Percentiles rank a stretch among this genome's conserved stretches.
Conservation (phyloP, 345 rosid genomes). For the Conringia planisiliqua region DNA sequence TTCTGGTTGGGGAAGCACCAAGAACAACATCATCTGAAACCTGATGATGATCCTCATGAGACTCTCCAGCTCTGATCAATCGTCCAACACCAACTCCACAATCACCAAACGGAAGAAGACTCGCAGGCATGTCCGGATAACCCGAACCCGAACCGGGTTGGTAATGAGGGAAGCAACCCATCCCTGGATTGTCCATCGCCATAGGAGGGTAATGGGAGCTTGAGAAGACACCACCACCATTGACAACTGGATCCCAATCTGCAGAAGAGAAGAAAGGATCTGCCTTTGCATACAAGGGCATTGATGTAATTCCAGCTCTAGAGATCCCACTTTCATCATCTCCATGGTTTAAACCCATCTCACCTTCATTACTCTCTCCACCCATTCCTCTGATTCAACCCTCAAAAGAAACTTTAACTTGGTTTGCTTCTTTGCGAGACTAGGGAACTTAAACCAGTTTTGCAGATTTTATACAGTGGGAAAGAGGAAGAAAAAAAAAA, state of each 20-base stretch:
- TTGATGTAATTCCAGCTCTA: constrained; percentile 39
- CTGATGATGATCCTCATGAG: constrained; percentile 47
- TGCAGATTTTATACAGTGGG: constrained; percentile 65
- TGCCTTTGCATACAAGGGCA: constrained; percentile 40
- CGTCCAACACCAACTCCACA: constrained; percentile 35
- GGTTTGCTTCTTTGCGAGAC: constrained; percentile 63
- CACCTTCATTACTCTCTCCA: constrained; percentile 50
- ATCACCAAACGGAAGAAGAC: constrained; percentile 57
- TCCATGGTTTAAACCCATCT: constrained; percentile 48
- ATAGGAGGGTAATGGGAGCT: constrained; percentile 49
- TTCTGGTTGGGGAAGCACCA: constrained; percentile 49
- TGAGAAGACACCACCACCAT: constrained; percentile 45
- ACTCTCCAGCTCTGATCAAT: constrained; percentile 36
- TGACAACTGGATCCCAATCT: constrained; percentile 78
- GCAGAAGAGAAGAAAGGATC: constrained; percentile 70
- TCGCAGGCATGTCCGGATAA: constrained; percentile 48
- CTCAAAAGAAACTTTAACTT: constrained; percentile 38
- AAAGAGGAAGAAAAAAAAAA: constrained; percentile 46
- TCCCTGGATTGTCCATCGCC: constrained; percentile 56
- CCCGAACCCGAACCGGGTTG: constrained; percentile 50
- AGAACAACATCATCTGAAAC: constrained; percentile 46
- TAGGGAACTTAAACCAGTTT: constrained; percentile 46
- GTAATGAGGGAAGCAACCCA: constrained; percentile 48
- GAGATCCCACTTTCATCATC: constrained; percentile 43
- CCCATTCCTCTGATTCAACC: constrained; percentile 48